Base-by-base conservation (phyloP, 768 basidiomycete genomes). In the Lactarius psammicola region DNA sequence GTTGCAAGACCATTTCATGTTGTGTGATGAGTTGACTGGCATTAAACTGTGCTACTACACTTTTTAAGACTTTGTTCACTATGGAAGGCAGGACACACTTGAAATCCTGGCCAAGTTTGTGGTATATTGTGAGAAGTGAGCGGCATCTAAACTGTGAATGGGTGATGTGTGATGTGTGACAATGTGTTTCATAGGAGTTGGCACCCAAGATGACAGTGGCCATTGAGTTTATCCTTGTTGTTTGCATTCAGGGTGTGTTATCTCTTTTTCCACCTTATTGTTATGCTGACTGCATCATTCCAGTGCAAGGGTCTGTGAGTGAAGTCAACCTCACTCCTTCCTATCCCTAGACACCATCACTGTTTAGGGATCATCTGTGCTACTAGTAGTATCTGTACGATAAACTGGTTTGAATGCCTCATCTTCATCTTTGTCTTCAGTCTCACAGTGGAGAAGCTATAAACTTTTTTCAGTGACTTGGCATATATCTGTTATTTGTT, bases 21-120 rank as follows among this genome's bases (percentile, higher is more conserved):
- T 98, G 96, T 7, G 96, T 98, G 67, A 98, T 97, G 60, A 98
- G 80, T 76, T 96, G 96, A 70, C 94, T 96, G 36, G 97, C 97
- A 77, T 98, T 98, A 82, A 99, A 99, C 74, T 99, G 97, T 3
- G 97, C 97, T 4, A 98, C 95, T 36, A 98, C 96, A 70, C 94
- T 94, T 80, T 99, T 99, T 70, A 99, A 80, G 36, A 98, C 95
- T 78, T 99, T 96, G 75, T 96, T 96, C 62, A 96, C 95, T 71
- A 97, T 95, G 56, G 92, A 94, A 18, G 97, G 97, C 31, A 98
- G 77, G 2, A 97, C 95, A 51, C 97, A 85, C 79, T 99, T 97
- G 74, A 95, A 99, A 77, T 99, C 97, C 68, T 87, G 86, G 28
- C 97, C 97, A 42, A 99, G 86, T 73, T 99, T 95, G 68, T 94